Conservation (phyloP, 768 basidiomycete genomes). For the Serendipita indica region DNA sequence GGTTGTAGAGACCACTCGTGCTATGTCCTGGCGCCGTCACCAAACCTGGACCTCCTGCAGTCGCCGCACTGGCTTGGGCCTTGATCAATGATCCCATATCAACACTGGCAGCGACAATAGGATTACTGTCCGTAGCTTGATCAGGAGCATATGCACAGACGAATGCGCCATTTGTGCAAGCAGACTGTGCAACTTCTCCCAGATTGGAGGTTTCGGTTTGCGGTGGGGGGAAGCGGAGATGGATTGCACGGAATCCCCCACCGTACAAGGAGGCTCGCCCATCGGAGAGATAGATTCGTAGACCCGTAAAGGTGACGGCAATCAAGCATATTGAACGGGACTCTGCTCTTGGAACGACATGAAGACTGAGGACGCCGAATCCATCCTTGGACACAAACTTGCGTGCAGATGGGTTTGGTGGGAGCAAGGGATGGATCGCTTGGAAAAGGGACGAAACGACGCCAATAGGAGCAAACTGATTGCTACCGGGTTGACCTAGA, state of each 20-base stretch:
- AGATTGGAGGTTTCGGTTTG: conserved; percentile 22
- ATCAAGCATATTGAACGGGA: conserved; percentile 62
- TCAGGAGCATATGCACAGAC: conserved; percentile 2
- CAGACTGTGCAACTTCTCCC: neutral
- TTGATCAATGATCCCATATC: conserved; percentile 10
- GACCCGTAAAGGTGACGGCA: conserved; percentile 67
- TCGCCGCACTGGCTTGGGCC: neutral
- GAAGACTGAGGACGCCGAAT: conserved; percentile 56
- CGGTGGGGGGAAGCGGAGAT: conserved; percentile 65
- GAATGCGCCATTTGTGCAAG: neutral
- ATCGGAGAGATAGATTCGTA: conserved; percentile 64
- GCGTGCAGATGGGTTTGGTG: neutral
- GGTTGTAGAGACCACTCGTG: neutral
- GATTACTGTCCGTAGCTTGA: neutral
- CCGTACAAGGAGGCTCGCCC: conserved; percentile 18
- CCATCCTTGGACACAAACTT: conserved; percentile 12
- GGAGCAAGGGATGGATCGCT: conserved; percentile 64
- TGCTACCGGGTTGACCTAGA: conserved; percentile 29
- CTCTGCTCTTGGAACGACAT: conserved; percentile 51
- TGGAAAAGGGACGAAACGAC: conserved; percentile 63
- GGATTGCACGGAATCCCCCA: conserved; percentile 40
- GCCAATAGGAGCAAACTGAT: conserved; percentile 54
- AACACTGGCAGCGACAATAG: conserved; percentile 10
- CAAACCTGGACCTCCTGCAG: neutral
- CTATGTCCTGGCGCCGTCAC: neutral